Percentiles rank a stretch among this genome's conserved stretches.
Evolutionary conservation across 1,284 basidiomycete genomes (phyloP).

Genomic region (Malassezia yamatoensis): DNA sequence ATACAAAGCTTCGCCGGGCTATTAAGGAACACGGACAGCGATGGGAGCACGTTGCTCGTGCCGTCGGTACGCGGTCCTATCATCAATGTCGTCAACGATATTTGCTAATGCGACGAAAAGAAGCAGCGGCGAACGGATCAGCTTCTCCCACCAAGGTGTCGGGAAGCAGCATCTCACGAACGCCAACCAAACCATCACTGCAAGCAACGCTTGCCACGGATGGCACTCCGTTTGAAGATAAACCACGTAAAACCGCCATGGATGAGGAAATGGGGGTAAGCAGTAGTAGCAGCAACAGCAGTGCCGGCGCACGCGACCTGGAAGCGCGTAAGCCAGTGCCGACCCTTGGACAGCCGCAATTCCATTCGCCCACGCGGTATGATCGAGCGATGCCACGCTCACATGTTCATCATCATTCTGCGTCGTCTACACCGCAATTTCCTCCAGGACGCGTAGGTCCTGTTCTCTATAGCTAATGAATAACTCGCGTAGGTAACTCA

Average conservation of each 20-base stretch:
- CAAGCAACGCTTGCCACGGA: neutral
- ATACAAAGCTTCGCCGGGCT: conserved; percentile 39
- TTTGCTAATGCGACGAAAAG: conserved; percentile 45
- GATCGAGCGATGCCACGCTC: neutral
- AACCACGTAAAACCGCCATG: neutral
- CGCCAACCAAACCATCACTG: neutral
- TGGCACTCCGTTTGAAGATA: neutral
- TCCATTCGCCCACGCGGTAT: conserved; percentile 2
- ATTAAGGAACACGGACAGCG: conserved; percentile 45
- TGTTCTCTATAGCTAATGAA: conserved; percentile 13
- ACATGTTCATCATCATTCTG: neutral
- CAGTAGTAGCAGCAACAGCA: neutral
- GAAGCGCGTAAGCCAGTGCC: neutral
- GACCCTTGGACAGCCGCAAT: neutral
- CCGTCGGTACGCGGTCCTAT: conserved; percentile 45
- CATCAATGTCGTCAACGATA: conserved; percentile 47
- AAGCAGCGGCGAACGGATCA: conserved; percentile 27
- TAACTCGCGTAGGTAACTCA: conserved; percentile 1
- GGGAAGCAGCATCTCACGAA: neutral
- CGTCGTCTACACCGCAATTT: neutral
- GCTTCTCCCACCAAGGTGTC: conserved; percentile 13
- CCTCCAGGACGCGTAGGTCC: neutral
- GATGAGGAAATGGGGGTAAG: neutral
- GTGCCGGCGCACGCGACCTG: neutral
- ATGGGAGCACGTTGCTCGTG: conserved; percentile 46